phyloP scores from a whole-genome alignment of 140 eudicot species.

The Ambrosia hybrid region DNA sequence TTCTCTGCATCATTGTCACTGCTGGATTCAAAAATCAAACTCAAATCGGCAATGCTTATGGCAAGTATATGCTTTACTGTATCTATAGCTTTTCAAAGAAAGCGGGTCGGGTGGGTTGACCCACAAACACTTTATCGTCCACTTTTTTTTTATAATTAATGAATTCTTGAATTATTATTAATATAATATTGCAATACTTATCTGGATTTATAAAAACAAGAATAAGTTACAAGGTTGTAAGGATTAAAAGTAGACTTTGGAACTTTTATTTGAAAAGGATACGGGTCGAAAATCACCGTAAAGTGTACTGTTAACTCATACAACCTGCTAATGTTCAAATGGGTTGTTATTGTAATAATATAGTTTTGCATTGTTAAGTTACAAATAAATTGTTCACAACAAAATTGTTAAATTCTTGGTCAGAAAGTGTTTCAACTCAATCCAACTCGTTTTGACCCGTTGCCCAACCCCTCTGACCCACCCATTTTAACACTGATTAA shows the following conservation, averaged over 20 bases:
- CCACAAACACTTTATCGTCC: constrained; percentile 5
- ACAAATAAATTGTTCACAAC: neutral
- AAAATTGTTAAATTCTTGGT: neutral
- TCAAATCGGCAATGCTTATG: constrained; percentile 96
- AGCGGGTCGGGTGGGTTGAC: neutral
- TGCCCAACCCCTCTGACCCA: neutral
- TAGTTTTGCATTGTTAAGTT: neutral
- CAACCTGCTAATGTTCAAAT: neutral
- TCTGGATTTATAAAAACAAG: neutral
- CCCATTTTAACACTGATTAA: neutral
- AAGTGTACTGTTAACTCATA: neutral
- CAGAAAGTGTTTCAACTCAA: neutral
- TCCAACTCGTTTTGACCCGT: neutral
- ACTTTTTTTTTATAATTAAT: neutral
- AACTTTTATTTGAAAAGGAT: neutral
- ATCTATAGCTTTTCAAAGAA: neutral
- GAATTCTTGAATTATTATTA: neutral
- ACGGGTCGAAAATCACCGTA: neutral
- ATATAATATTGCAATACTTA: neutral
- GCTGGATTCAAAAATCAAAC: constrained; percentile 80
- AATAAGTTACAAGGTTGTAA: neutral
- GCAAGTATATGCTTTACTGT: constrained; percentile 37
- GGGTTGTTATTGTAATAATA: neutral
- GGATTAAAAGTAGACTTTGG: neutral
- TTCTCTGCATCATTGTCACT: constrained; percentile 90